Conservation (phyloP, 306 rosid species). For the Fragaria ananassa region DNA sequence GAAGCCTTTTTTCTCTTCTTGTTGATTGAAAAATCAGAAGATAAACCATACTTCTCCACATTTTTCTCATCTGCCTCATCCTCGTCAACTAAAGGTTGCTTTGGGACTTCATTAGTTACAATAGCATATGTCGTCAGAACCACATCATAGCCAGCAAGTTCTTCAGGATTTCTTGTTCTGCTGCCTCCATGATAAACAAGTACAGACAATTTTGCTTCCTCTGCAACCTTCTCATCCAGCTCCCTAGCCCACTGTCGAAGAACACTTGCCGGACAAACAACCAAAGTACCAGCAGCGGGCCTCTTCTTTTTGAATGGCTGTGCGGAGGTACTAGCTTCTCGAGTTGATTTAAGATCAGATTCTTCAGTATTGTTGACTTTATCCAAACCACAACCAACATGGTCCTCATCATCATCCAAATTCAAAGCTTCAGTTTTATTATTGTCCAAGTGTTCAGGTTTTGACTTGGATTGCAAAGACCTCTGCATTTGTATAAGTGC, state of each 20-base stretch:
- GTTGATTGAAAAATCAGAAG: slow-evolving; percentile 53
- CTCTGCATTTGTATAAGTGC: slow-evolving; percentile 87
- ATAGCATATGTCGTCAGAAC: slow-evolving; percentile 90
- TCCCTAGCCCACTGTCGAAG: slow-evolving; percentile 97
- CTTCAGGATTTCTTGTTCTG: slow-evolving; percentile 83
- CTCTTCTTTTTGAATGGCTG: slow-evolving; percentile 58
- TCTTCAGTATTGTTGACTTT: slow-evolving; percentile 42
- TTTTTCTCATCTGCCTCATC: slow-evolving; percentile 72
- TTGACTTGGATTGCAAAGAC: slow-evolving; percentile 54
- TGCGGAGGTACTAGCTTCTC: slow-evolving; percentile 52
- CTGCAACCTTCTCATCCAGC: slow-evolving; percentile 80
- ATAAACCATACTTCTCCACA: slow-evolving; percentile 62
- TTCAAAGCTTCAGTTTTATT: slow-evolving; percentile 77
- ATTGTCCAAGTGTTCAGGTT: slow-evolving; percentile 47
- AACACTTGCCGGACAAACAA: slow-evolving; percentile 97
- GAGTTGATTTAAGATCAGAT: slow-evolving; percentile 43
- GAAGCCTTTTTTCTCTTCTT: slow-evolving; percentile 69
- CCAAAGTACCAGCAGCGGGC: slow-evolving; percentile 96
- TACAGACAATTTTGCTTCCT: slow-evolving; percentile 60
- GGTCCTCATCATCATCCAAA: slow-evolving; percentile 74
- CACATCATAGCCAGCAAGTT: slow-evolving; percentile 78
- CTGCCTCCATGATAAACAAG: slow-evolving; percentile 85
- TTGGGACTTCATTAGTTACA: slow-evolving; percentile 91
- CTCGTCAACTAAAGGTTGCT: slow-evolving; percentile 79
- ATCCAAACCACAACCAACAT: slow-evolving; percentile 38